Evolutionary conservation across 441 rosid species (phyloP), one percentile per base, ranked within the genome.

Genomic region (Brassica balearica): DNA sequence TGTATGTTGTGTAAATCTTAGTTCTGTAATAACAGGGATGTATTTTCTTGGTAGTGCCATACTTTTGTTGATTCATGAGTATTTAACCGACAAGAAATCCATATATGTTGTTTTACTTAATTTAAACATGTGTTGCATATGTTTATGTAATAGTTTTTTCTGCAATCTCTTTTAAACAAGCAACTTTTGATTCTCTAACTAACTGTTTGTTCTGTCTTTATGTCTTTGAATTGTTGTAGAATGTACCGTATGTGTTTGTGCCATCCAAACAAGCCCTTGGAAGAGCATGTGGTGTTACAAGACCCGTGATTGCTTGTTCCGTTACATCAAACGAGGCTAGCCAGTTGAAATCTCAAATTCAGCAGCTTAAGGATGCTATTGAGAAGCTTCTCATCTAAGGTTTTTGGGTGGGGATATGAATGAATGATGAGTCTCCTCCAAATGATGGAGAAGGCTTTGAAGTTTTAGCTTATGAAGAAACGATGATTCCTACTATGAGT

Each of bases 221-320:
- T 59, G 2, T 71, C 2, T 43, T 8, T 68, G 53, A 51, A 34
- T 60, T 8, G 19, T 68, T 68, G 84, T 83, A 95, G 99, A 95
- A 95, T 61, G 99, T 95, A 63, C 98, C 98, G 0, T 95, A 93
- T 34, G 98, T 96, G 53, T 96, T 96, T 86, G 99, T 96, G 12
- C 98, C 97, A 9, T 96, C 99, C 58, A 93, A 89, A 77, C 91
- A 91, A 88, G 94, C 98, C 4, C 97, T 93, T 60, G 99, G 97
- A 68, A 84, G 99, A 78, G 98, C 99, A 4, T 93, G 97, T 61
- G 99, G 99, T n/a, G 98, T 96, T 23, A 96, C 98, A 27, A 92
- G 99, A 81, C 91, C 97, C 6, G 99, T 93, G 32, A 93, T 96
- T 63, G 88, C 99, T 34, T 89, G 95, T 74, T 93, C 99, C 0